Conservation (phyloP, 176 grass and related monocot species). For the Avena sativa region DNA sequence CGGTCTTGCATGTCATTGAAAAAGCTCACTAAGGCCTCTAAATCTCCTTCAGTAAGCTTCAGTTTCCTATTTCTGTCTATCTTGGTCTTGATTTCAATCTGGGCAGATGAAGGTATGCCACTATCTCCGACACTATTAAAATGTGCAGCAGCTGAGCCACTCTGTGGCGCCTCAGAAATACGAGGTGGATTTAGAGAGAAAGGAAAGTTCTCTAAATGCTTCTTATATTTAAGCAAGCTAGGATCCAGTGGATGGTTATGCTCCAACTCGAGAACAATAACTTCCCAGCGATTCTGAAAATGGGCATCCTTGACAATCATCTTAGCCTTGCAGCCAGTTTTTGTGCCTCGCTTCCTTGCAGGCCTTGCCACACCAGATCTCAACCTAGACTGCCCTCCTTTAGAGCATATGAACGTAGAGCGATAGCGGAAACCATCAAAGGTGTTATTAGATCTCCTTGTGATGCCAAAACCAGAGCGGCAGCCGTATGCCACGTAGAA, state of each 20-base stretch:
- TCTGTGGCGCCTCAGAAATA: constrained; percentile 45
- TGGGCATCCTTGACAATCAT: constrained; percentile 90
- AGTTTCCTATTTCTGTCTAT: constrained; percentile 71
- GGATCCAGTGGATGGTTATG: constrained; percentile 86
- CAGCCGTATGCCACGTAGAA: constrained; percentile 83
- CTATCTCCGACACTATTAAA: constrained; percentile 39
- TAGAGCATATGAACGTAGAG: constrained; percentile 85
- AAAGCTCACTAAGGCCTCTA: constrained; percentile 69
- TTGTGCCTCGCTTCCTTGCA: constrained; percentile 62
- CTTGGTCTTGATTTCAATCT: constrained; percentile 58
- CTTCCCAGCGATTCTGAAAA: constrained; percentile 86
- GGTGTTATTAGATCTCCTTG: constrained; percentile 78
- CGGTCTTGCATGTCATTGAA: constrained; percentile 77
- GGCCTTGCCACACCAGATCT: constrained; percentile 64
- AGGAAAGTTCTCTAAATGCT: constrained; percentile 65
- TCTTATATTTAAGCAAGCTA: constrained; percentile 70
- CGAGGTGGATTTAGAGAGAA: constrained; percentile 54
- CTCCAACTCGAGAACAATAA: constrained; percentile 78
- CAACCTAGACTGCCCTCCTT: constrained; percentile 77
- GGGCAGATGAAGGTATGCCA: constrained; percentile 40
- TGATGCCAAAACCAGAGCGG: constrained; percentile 74
- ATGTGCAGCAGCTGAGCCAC: constrained; percentile 27
- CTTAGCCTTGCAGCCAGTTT: constrained; percentile 88
- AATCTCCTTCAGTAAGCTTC: constrained; percentile 72
- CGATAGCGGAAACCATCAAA: constrained; percentile 85